These are phyloP conservation scores for Eucalyptus dawsonii DNA, from an alignment of 345 rosid species.

Conservation along the genomic window DNA sequence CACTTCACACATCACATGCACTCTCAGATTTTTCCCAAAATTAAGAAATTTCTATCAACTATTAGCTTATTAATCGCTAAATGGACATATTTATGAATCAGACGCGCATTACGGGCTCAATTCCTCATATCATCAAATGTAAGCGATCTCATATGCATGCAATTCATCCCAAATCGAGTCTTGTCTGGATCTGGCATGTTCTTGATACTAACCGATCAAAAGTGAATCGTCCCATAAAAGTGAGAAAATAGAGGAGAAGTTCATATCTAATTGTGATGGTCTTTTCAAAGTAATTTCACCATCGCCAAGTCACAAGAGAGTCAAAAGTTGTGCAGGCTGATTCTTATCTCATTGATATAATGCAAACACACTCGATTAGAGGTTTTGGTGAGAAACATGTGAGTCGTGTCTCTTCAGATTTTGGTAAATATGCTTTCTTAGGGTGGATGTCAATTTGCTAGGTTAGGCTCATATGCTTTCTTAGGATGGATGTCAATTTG, in stretches of 20 bases:
- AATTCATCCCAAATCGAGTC: not conserved
- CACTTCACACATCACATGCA: not conserved
- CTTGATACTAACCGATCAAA: not conserved
- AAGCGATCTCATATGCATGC: not conserved
- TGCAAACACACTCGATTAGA: not conserved
- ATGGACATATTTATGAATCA: not conserved
- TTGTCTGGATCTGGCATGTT: fast-evolving
- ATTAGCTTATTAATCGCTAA: not conserved
- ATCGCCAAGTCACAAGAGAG: not conserved
- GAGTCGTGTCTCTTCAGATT: not conserved
- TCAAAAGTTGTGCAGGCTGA: not conserved
- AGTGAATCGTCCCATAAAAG: not conserved
- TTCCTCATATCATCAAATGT: not conserved
- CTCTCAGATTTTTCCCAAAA: not conserved
- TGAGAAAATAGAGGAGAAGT: not conserved
- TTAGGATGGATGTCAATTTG: not conserved
- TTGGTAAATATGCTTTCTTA: not conserved
- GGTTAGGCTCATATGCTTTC: not conserved
- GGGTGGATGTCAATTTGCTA: not conserved
- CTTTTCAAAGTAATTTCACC: not conserved
- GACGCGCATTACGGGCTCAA: not conserved
- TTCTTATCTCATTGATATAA: not conserved
- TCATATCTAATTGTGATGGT: not conserved
- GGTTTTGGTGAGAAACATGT: not conserved
- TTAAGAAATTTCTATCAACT: not conserved